These are phyloP conservation scores for Botrytis aclada DNA, from an alignment of 2,329 filamentous ascomycete species.

Conservation along the genomic window DNA sequence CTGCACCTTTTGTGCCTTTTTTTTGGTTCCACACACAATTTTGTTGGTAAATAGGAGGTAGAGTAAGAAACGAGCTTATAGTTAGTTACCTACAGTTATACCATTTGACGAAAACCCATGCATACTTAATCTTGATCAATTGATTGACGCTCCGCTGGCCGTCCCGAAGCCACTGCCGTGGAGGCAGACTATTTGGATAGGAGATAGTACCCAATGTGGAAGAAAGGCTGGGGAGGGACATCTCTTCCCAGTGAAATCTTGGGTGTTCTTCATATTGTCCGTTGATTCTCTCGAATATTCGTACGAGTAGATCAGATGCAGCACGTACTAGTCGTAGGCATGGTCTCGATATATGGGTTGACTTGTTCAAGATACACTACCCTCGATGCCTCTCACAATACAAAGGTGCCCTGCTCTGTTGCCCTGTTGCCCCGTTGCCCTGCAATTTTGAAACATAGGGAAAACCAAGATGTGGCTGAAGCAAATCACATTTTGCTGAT, in stretches of 20 bases:
- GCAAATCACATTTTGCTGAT: neutral
- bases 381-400: neutral
- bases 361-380: neutral
- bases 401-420: neutral
- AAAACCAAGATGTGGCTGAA: neutral
- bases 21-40: neutral
- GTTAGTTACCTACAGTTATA: neutral
- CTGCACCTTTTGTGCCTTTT: neutral
- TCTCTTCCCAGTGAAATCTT: neutral
- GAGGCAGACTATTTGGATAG: neutral
- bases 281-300: neutral
- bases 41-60: neutral
- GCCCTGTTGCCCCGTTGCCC: neutral
- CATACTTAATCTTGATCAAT: neutral
- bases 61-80: neutral
- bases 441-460: neutral
- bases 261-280: neutral
- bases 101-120: neutral
- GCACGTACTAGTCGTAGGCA: neutral
- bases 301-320: neutral
- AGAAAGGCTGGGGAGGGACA: neutral
- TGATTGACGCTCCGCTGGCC: neutral
- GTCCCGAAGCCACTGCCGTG: neutral
- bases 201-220: neutral
- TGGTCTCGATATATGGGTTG: neutral